Evolutionary conservation across 2,329 filamentous ascomycete genomes (phyloP), one percentile per base, ranked within the genome.

Genomic region (Tolypocladium tropicale): DNA sequence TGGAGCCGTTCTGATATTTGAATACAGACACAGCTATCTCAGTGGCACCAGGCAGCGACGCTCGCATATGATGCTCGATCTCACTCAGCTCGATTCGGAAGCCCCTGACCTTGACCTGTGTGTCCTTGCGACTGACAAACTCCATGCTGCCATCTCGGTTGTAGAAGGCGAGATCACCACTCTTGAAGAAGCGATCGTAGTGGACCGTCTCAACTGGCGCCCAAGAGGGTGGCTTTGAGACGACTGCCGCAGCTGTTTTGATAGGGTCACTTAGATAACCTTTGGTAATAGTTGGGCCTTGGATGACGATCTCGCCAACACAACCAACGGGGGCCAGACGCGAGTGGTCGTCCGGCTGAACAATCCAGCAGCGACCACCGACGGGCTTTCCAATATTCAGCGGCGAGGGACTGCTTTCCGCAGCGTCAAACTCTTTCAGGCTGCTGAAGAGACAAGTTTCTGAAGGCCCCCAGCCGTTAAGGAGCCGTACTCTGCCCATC

Each of bases 31-130:
- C 41, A 16, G 41, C 41, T 6, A 43, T 43, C n/a, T 43, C 41
- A 12, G 21, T 50, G 34, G 30, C 43, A 18, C 46, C 14, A 54
- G 51, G 9, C 6, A 33, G 23, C 36, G n/a, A 34, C 11, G 23
- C 41, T 43, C 53, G 25, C 5, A 59, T 52, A 5, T 33, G 41
- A 25, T 60, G 36, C 53, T 63, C 61, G 16, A 63, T 53, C 34
- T 63, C 60, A 21, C 57, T 57, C 28, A 60, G 48, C 52, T 63
- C 61, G 23, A 64, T 52, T 9, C 62, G 56, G 25, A 56, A 53
- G 2, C 62, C 62, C 23, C 60, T 55, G 4, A 64, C 57, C 53
- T 65, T 65, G 37, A 64, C 59, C 16, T 55, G 54, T 4, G 34
- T 55, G n/a, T 52, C 50, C 23, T 52, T 52, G 12, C 54, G 37